A percentile compares a stretch with the other conserved stretches of the same genome.
These are phyloP conservation scores for Amoebophrya sp. DNA, from an alignment of 169 alveolate species.

Conservation along the genomic window DNA sequence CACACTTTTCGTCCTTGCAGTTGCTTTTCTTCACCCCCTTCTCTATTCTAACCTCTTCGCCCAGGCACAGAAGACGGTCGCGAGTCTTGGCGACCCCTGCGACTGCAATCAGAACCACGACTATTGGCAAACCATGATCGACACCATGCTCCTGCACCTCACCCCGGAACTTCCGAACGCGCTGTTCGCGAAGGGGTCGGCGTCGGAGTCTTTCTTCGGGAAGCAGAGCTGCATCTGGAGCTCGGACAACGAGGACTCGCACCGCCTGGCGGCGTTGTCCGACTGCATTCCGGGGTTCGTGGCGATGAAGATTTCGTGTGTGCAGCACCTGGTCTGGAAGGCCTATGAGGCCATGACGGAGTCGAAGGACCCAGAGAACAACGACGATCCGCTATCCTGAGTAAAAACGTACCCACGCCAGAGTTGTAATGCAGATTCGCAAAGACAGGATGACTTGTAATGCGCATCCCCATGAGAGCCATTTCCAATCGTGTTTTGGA, in stretches of 20 bases:
- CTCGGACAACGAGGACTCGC: not conserved
- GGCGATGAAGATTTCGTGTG: not conserved
- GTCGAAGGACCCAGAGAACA: not conserved
- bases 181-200: not conserved
- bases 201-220: not conserved
- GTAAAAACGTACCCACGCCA: no score
- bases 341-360: not conserved
- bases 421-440: no score
- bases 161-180: not conserved
- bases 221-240: conserved; percentile 4
- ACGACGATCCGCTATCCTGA: no score
- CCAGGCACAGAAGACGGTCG: not conserved
- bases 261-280: conserved; percentile 13
- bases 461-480: no score
- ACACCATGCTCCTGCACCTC: conserved; percentile 2
- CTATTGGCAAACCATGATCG: conserved; percentile 1
- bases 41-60: not conserved
- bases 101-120: conserved; percentile 2
- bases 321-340: not conserved
- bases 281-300: conserved; percentile 25
- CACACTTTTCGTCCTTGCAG: no score
- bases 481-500: no score
- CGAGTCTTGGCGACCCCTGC: not conserved
- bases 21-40: no score
- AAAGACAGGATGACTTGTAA: no score